Evolutionary conservation across 495 filamentous ascomycete genomes (phyloP).

Genomic region (Annulohypoxylon moriforme): DNA sequence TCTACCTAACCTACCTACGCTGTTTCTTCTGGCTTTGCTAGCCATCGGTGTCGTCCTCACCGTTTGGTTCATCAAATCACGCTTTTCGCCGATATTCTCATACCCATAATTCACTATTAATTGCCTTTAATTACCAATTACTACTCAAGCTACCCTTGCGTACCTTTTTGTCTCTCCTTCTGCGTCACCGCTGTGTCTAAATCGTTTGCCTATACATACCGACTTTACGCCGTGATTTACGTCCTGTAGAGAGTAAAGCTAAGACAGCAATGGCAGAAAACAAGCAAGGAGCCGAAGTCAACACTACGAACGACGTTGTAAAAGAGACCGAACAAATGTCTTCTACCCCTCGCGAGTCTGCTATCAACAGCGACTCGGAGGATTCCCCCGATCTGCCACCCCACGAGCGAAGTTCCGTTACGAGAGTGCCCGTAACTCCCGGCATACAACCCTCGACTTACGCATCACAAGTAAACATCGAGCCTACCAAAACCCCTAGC

Average conservation of each 20-base stretch:
- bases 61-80: slow-evolving; percentile 10
- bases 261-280: slow-evolving; percentile 50
- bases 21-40: slow-evolving; percentile 19
- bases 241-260: slow-evolving; percentile 11
- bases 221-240: not conserved
- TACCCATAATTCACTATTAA: not conserved
- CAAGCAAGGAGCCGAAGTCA: slow-evolving; percentile 49
- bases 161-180: not conserved
- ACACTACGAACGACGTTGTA: slow-evolving; percentile 46
- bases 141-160: not conserved
- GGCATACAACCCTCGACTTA: slow-evolving; percentile 57
- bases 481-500: slow-evolving; percentile 34
- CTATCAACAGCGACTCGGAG: slow-evolving; percentile 33
- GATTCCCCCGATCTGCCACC: slow-evolving; percentile 47
- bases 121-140: slow-evolving; percentile 19
- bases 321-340: slow-evolving; percentile 46
- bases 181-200: slow-evolving; percentile 10
- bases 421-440: slow-evolving; percentile 62
- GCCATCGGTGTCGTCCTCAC: slow-evolving; percentile 13
- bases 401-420: slow-evolving; percentile 50
- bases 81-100: slow-evolving; percentile 4
- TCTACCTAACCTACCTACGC: slow-evolving; percentile 35
- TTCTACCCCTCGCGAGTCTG: slow-evolving; percentile 42
- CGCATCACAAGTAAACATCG: slow-evolving; percentile 34
- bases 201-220: slow-evolving; percentile 4